Base-by-base conservation (phyloP, 495 filamentous ascomycete species). In the Trichoderma erinaceum region DNA sequence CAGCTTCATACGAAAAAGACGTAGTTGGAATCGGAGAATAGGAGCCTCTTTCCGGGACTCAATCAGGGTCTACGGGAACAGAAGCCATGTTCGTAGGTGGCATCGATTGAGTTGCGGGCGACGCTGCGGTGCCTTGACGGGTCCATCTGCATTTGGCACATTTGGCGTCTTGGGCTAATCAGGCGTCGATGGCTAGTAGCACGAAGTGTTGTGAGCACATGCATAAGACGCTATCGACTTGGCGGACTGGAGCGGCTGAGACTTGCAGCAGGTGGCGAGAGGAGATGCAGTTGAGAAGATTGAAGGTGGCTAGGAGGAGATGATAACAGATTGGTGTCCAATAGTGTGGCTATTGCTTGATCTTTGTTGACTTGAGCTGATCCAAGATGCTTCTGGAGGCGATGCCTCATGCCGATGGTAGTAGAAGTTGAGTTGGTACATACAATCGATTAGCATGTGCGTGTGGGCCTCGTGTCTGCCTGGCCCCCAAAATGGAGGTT, bases 181-280 rank as follows among this genome's bases (percentile, higher is more conserved):
- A 15, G 56, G 56, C 56, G 11, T 27, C 29, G 56, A 27, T 18
- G 13, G 16, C 25, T 61, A 61, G 56, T 56, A n/a, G 21, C 50
- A 56, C 50, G n/a, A 56, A 56, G 56, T 25, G 56, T 61, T 61
- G 56, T 61, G 56, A 61, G 56, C 56, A 61, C 56, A 61, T 61
- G 56, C 56, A 61, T 61, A 12, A 61, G 56, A 32, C 56, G 56
- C 56, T 61, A 61, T 61, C 16, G 56, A 61, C 56, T 61, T 61
- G 56, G 56, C 56, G 15, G 15, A 12, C 21, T 21, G 23, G 50
- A 58, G 50, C 21, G 50, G 50, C 50, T 58, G 18, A 23, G 4
- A 21, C n/a, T 27, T 21, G 50, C n/a, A 10, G 18, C 50, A 16
- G 21, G n/a, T n/a, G n/a, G 50, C 16, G 50, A 11, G 16, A n/a